Conservation (phyloP, 176 grass and related monocot species). For the Pharus latifolius region DNA sequence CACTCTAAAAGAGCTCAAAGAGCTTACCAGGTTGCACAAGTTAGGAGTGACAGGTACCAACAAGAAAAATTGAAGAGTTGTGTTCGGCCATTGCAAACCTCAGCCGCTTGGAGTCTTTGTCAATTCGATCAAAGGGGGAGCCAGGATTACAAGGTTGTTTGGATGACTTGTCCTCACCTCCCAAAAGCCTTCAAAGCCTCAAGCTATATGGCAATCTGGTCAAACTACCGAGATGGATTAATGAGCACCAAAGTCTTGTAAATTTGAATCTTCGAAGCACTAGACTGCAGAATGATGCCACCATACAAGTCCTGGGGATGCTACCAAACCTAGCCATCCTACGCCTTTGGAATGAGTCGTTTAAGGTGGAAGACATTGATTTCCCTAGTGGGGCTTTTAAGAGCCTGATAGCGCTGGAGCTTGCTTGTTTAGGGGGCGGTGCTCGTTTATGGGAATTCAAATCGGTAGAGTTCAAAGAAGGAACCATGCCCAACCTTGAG, state of each 20-base stretch:
- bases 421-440: neutral
- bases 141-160: neutral
- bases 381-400: neutral
- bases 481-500: neutral
- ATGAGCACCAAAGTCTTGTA: neutral
- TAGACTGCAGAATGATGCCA: fast-evolving
- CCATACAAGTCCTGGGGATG: neutral
- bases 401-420: neutral
- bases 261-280: neutral
- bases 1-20: neutral
- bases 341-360: neutral
- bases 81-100: neutral
- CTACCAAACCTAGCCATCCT: constrained; percentile 1
- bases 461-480: neutral
- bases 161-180: neutral
- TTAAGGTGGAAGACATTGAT: neutral
- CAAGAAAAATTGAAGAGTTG: neutral
- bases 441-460: neutral
- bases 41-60: neutral
- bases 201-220: neutral
- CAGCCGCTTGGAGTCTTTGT: neutral
- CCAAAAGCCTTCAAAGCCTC: neutral
- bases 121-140: neutral
- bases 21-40: neutral
- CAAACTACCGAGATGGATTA: neutral